Evolutionary conservation across 108 stramenopile genomes (phyloP).

Genomic region (Pseudonitzschia multistriata): DNA sequence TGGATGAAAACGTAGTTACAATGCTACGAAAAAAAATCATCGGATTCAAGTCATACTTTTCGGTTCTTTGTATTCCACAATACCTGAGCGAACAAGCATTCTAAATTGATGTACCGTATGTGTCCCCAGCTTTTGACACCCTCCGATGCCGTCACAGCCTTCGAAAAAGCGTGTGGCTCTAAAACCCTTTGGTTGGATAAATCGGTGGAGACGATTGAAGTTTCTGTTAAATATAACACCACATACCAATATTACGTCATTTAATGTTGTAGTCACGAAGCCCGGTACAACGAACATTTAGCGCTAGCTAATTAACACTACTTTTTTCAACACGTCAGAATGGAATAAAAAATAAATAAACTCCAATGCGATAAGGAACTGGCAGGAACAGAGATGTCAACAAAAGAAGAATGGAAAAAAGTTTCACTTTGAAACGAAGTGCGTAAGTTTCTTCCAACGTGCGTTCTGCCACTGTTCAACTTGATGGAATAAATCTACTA

Average conservation of each 20-base stretch:
- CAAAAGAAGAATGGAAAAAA: constrained; percentile 11
- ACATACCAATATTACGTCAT: neutral
- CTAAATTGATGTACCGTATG: neutral
- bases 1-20: no score
- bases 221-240: neutral
- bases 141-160: constrained; percentile 3
- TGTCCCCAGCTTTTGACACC: neutral
- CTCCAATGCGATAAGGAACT: no score
- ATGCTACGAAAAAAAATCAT: no score
- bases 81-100: no score
- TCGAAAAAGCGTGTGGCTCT: neutral
- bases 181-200: neutral
- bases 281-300: neutral
- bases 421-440: no score
- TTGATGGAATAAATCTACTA: no score
- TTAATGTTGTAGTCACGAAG: neutral
- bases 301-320: neutral
- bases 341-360: neutral
- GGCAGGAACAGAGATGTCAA: neutral
- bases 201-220: constrained; percentile 1
- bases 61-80: no score
- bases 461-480: no score
- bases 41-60: no score
- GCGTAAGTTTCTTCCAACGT: no score
- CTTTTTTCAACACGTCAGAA: neutral